A percentile compares a stretch with the other conserved stretches of the same genome.
Evolutionary conservation across 2,329 filamentous ascomycete genomes (phyloP).

Genomic region (Trichoderma atroviride): DNA sequence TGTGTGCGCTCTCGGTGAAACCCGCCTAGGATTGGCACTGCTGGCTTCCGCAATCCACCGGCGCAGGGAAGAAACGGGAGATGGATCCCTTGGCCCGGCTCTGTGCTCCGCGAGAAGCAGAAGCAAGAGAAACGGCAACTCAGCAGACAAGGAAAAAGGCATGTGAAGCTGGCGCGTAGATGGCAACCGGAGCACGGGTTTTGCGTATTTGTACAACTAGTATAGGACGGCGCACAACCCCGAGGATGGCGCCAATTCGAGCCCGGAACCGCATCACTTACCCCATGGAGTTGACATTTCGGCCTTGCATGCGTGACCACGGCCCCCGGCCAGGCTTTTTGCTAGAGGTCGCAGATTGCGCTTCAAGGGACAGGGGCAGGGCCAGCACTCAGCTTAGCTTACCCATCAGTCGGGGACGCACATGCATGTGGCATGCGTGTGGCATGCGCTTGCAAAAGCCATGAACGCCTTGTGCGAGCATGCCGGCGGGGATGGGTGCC

Average conservation of each 20-base stretch:
- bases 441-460: background rate
- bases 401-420: slow-evolving; percentile 22
- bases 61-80: background rate
- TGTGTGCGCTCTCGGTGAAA: slow-evolving; percentile 14
- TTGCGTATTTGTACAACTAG: background rate
- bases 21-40: background rate
- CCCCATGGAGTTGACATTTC: slow-evolving; percentile 23
- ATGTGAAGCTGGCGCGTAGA: background rate
- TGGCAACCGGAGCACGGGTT: background rate
- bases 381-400: slow-evolving; percentile 13
- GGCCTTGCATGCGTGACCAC: slow-evolving; percentile 4
- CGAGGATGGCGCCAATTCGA: slow-evolving; percentile 9
- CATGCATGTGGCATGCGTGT: slow-evolving; percentile 11
- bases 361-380: slow-evolving; percentile 12
- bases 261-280: slow-evolving; percentile 4
- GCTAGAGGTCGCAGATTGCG: slow-evolving; percentile 6
- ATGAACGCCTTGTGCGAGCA: slow-evolving; percentile 5
- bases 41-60: slow-evolving; percentile 8
- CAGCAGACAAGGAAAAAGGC: background rate
- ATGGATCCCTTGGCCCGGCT: background rate
- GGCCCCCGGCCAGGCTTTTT: slow-evolving; percentile 4
- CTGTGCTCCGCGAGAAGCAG: background rate
- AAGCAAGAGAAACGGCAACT: background rate
- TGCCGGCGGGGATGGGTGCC: background rate
- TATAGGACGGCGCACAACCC: background rate